Evolutionary conservation across 345 rosid species (phyloP).

Genomic region (Garcia nutans): DNA sequence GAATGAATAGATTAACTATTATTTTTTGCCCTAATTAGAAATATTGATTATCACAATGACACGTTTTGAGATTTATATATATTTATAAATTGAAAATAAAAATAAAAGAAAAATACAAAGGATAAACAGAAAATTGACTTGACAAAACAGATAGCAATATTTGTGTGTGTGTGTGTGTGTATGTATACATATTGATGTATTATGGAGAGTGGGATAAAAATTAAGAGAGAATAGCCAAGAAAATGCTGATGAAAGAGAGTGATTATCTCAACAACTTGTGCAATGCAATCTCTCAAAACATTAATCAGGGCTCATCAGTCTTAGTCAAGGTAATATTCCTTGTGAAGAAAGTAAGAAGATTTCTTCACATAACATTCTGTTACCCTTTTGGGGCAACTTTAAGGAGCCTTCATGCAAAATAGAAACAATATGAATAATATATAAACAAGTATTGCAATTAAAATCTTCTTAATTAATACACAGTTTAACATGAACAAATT

Average conservation of each 20-base stretch:
- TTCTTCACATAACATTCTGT: background rate
- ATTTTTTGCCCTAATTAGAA: no score
- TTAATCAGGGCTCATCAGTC: slow-evolving; percentile 7
- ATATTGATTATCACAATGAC: no score
- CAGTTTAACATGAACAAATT: no score
- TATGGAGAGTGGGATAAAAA: background rate
- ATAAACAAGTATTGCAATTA: background rate
- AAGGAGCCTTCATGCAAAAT: background rate
- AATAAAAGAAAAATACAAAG: no score
- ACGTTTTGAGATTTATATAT: slow-evolving; percentile 10
- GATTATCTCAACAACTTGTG: slow-evolving; percentile 16
- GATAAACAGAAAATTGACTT: no score
- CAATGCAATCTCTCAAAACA: background rate
- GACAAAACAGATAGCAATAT: no score
- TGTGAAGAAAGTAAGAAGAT: slow-evolving; percentile 6
- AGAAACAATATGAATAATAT: no score
- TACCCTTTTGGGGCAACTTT: background rate
- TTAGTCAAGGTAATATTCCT: slow-evolving; percentile 26
- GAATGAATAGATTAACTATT: background rate
- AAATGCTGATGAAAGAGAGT: background rate
- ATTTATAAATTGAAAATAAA: background rate
- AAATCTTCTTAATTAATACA: background rate
- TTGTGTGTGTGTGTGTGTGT: no score
- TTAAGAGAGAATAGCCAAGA: background rate
- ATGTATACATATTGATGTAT: no score